Evolutionary conservation across 2,329 filamentous ascomycete species (phyloP), one percentile per base, ranked within the genome.

Genomic region (Epicoccum nigrum): DNA sequence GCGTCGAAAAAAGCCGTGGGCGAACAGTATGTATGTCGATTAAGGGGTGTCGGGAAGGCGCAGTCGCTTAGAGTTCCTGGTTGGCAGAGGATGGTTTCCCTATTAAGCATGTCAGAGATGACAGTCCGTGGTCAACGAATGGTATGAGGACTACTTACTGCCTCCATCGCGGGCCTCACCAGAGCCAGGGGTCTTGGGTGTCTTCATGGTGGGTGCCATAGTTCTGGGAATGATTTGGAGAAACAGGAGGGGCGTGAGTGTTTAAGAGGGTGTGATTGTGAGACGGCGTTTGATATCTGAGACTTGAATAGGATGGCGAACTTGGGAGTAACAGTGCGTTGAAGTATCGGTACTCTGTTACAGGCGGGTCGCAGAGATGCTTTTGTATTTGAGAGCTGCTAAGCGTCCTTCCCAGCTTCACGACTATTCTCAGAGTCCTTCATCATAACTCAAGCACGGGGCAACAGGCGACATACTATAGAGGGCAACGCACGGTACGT

Each of bases 401-500:
- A 33, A 44, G 47, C 25, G 54, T 53, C 45, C 47, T 55, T 52
- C 51, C 59, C 43, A 50, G 44, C 55, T 51, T 48, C 33, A 51
- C 25, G 9, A 48, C 51, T 48, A 54, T 54, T 51, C 38, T 57
- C 53, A 51, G 53, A 35, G 52, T 47, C 55, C 60, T 56, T 59
- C 56, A 59, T 59, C 56, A 56, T 56, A 47, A 48, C 58, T 51
- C 59, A 46, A 48, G 44, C 51, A 64, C 63, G 53, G 64, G 64
- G 66, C 67, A 65, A 63, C 57, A 51, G 45, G 51, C 55, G 49
- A 63, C 63, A 54, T 49, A 56, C 66, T 56, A 60, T 56, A 61
- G 52, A 64, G 68, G 68, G 67, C 68, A 67, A 67, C 59, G 47
- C 37, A 54, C 57, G 49, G 61, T 63, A 66, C 63, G 68, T 70